Base-by-base conservation (phyloP, 2,329 filamentous ascomycete species). In the Pseudocercospora vitis region DNA sequence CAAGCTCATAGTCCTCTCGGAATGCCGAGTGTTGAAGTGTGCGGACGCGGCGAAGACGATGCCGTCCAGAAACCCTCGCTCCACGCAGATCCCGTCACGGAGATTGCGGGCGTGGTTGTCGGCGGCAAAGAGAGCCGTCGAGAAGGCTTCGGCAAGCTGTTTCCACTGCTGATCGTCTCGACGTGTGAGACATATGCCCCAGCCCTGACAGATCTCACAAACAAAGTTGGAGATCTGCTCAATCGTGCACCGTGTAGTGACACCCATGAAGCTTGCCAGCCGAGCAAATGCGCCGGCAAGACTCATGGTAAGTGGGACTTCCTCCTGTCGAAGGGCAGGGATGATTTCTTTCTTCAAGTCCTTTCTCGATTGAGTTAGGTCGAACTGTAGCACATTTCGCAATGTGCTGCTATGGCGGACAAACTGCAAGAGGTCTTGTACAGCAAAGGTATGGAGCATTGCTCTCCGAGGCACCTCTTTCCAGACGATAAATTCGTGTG, bases 401-500 rank as follows among this genome's bases (percentile, higher is more conserved):
- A 48, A 12, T 4, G 12, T 18, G 6, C n/a, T 11, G 16, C 21
- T 19, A 31, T 28, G 21, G 5, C 19, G 21, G 16, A 48, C 28
- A 18, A 19, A 11, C 9, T 31, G 21, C 14, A 28, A 11, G 7
- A 48, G 26, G 7, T 50, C 48, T n/a, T 31, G 9, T 21, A 40
- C 21, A 14, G 19, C 19, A 23, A 50, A 39, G 7, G 48, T 50
- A n/a, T 42, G 48, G 9, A 50, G 14, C 3, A 50, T 31, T 12
- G 48, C 48, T 24, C 18, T 40, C 3, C 16, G n/a, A n/a, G 48
- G 48, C 9, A 50, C 44, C 18, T 24, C 12, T 16, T 31, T 31
- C n/a, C 35, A 29, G 14, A 50, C 35, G 7, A 40, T 18, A 16
- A 50, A 50, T 19, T 50, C 48, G 31, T 40, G 35, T 16, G 24